Evolutionary conservation across 768 basidiomycete species (phyloP).

Genomic region (Mycena indigotica): DNA sequence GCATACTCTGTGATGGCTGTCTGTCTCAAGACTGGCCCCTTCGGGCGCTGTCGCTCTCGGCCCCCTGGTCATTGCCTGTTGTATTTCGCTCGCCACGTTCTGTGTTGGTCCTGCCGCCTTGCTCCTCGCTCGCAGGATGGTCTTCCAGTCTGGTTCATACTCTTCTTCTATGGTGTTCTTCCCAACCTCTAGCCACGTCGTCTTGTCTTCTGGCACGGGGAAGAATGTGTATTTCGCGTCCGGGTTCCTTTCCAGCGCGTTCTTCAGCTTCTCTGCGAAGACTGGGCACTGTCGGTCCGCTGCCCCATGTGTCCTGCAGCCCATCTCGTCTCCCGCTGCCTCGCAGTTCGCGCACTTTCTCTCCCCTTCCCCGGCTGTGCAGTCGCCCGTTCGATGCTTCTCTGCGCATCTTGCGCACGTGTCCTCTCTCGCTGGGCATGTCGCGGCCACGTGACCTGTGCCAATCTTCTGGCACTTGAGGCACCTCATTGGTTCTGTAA

Average conservation of each 20-base stretch:
- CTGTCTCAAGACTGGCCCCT: not conserved
- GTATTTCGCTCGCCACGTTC: not conserved
- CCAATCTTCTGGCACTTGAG: constrained; percentile 28
- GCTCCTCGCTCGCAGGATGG: not conserved
- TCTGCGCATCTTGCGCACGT: not conserved
- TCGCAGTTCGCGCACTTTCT: not conserved
- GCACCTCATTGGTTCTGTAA: constrained; percentile 28
- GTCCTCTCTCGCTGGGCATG: not conserved
- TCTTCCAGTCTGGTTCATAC: not conserved
- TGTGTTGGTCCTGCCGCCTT: not conserved
- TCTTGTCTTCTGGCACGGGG: not conserved
- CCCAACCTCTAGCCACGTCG: not conserved
- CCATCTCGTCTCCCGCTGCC: constrained; percentile 2
- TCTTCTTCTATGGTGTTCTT: not conserved
- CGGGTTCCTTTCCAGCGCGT: not conserved
- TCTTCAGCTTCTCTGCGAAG: not conserved
- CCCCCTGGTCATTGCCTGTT: not conserved
- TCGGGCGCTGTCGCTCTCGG: not conserved
- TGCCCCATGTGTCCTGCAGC: not conserved
- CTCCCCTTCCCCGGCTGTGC: not conserved
- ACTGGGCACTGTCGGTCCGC: not conserved
- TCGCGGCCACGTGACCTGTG: constrained; percentile 19
- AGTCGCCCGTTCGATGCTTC: not conserved
- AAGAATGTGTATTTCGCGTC: not conserved
- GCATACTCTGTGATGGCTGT: not conserved